Evolutionary conservation across 208 protist species (phyloP).

Genomic region (Trypanosoma lewisi): DNA sequence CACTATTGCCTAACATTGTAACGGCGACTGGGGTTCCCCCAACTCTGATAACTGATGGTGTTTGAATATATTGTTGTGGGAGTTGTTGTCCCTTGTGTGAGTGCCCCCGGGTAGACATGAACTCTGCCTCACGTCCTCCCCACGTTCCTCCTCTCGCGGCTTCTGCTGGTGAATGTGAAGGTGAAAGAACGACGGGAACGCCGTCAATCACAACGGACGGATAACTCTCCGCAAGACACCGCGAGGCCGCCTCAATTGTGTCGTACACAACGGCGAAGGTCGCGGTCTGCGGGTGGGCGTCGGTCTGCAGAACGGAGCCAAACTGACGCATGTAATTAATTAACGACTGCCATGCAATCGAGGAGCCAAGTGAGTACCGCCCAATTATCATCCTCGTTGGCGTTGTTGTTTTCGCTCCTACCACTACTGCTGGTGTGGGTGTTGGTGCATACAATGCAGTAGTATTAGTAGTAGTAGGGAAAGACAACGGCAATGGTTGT

Average conservation of each 20-base stretch:
- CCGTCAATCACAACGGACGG: conserved; percentile 21
- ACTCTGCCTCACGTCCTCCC: no score
- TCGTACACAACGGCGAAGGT: conserved; percentile 20
- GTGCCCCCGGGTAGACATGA: neutral
- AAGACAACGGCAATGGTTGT: neutral
- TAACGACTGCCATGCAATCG: conserved; percentile 8
- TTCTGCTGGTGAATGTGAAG: no score
- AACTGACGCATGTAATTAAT: conserved; percentile 16
- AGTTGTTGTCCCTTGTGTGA: neutral
- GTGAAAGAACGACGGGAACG: no score
- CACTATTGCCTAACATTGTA: neutral
- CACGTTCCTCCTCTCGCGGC: no score
- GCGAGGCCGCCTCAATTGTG: conserved; percentile 4
- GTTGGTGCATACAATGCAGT: neutral
- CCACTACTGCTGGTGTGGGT: neutral
- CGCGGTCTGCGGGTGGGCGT: conserved; percentile 3
- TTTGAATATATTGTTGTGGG: neutral
- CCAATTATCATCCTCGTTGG: conserved; percentile 3
- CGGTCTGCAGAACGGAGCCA: conserved; percentile 12
- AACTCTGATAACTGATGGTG: conserved; percentile 14
- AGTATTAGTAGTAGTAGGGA: neutral
- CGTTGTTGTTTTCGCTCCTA: neutral
- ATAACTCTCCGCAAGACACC: conserved; percentile 1
- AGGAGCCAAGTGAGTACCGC: conserved; percentile 11
- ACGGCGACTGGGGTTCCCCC: conserved; percentile 7